Evolutionary conservation across 2,329 filamentous ascomycete species (phyloP), one percentile per base, ranked within the genome.

Genomic region (Bipolaris bicolor): DNA sequence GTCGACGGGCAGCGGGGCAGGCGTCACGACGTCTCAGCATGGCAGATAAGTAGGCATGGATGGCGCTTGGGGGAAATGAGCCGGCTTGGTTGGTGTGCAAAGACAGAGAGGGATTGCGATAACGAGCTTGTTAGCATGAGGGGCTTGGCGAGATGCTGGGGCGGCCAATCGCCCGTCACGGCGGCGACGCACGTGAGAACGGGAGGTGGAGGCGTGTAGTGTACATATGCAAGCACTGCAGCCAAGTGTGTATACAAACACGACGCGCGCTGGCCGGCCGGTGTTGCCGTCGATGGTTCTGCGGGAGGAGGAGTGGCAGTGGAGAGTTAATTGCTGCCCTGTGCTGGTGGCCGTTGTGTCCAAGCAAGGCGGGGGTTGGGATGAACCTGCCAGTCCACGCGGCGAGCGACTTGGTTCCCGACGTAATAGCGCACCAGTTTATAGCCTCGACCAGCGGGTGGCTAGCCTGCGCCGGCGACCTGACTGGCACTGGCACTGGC

Each of bases 341-440:
- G 39, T 46, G 43, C 16, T 18, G 43, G 43, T 37, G 52, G 29
- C 52, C 20, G 46, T 44, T 50, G 37, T 29, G 39, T 11, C 31
- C 24, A 24, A 26, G 31, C 26, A 37, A 13, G 49, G 41, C 33
- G 40, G 50, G 40, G 43, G 50, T 20, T 53, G 15, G 43, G 51
- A 48, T 40, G 48, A 46, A 46, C 24, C 48, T 56, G 44, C 6
- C 26, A 26, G 29, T 18, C 44, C 40, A 56, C 48, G 53, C 43
- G 49, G n/a, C 48, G 20, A 39, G 49, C 18, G 16, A 40, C 34
- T 24, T 39, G 53, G 34, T 22, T 33, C 47, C 29, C 52, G 46
- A 51, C 47, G 52, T 45, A 55, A 55, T 51, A 50, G 47, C 39
- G 52, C 52, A 55, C 45, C 47, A 44, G 52, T 49, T 7, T 39